phyloP scores from a whole-genome alignment of 352 stramenopile species.

The Globisporangium abappressorium region DNA sequence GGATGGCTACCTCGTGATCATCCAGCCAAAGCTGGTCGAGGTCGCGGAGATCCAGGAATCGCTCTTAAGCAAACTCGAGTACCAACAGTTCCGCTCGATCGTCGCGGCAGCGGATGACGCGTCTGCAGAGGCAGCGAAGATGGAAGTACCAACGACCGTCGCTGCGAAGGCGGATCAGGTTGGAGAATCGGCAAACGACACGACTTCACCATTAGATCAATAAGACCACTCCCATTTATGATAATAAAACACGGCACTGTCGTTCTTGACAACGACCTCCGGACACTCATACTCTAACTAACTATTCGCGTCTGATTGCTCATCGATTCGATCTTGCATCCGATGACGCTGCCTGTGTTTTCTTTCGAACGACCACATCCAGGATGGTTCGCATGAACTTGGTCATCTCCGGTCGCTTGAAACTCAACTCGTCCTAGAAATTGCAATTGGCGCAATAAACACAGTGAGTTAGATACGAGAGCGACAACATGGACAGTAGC shows the following conservation, averaged over 20 bases:
- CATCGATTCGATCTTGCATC: slow-evolving; percentile 18
- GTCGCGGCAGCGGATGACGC: slow-evolving; percentile 10
- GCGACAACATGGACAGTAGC: neutral
- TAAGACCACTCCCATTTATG: slow-evolving; percentile 13
- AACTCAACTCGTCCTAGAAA: slow-evolving; percentile 70
- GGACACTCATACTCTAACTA: slow-evolving; percentile 17
- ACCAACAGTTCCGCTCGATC: slow-evolving; percentile 62
- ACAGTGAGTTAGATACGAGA: neutral
- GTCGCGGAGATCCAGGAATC: slow-evolving; percentile 80
- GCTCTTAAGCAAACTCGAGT: slow-evolving; percentile 76
- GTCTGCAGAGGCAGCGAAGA: neutral
- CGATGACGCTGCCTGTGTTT: slow-evolving; percentile 27
- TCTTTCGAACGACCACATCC: slow-evolving; percentile 80
- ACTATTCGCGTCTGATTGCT: slow-evolving; percentile 10
- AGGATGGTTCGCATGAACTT: slow-evolving; percentile 83
- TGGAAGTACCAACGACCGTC: neutral
- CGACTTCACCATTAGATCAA: slow-evolving; percentile 5
- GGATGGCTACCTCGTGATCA: slow-evolving; percentile 78
- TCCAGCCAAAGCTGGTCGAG: slow-evolving; percentile 79
- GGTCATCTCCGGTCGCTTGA: slow-evolving; percentile 76
- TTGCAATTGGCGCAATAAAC: neutral
- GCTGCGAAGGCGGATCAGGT: slow-evolving; percentile 2
- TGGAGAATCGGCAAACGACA: neutral
- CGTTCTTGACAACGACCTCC: neutral
- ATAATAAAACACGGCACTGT: slow-evolving; percentile 10